Evolutionary conservation across 441 rosid genomes (phyloP).

Genomic region (Populus hybrid): DNA sequence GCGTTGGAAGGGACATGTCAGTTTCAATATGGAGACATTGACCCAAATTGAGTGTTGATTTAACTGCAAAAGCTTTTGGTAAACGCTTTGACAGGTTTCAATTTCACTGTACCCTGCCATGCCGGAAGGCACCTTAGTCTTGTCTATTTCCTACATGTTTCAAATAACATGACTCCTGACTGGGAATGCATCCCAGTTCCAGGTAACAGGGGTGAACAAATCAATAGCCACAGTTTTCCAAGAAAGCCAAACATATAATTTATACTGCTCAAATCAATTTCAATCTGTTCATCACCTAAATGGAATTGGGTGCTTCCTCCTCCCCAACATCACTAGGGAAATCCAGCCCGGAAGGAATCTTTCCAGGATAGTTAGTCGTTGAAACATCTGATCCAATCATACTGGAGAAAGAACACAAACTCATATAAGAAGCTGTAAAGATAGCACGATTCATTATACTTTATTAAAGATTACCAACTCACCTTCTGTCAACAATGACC

Average conservation of each 20-base stretch:
- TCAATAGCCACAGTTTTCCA: neutral
- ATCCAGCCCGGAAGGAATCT: constrained; percentile 61
- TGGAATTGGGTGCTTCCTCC: constrained; percentile 28
- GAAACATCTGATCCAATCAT: constrained; percentile 65
- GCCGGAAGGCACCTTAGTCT: neutral
- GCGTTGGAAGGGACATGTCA: no score
- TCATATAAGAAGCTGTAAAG: neutral
- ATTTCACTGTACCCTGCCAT: neutral
- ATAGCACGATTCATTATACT: neutral
- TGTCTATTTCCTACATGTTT: neutral
- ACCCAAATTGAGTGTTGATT: no score
- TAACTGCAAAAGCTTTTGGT: no score
- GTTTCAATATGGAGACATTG: no score
- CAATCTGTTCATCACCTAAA: neutral
- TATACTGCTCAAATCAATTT: neutral
- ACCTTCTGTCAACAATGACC: constrained; percentile 82
- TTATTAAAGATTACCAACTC: constrained; percentile 15
- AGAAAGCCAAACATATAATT: neutral
- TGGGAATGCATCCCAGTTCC: neutral
- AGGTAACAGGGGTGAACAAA: neutral
- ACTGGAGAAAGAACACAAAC: constrained; percentile 34
- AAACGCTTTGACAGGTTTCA: no score
- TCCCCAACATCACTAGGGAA: constrained; percentile 43
- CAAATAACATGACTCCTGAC: neutral
- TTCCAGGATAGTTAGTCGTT: constrained; percentile 73